Conservation (phyloP, 2,329 filamentous ascomycete genomes). For the Hypomyces perniciosus region DNA sequence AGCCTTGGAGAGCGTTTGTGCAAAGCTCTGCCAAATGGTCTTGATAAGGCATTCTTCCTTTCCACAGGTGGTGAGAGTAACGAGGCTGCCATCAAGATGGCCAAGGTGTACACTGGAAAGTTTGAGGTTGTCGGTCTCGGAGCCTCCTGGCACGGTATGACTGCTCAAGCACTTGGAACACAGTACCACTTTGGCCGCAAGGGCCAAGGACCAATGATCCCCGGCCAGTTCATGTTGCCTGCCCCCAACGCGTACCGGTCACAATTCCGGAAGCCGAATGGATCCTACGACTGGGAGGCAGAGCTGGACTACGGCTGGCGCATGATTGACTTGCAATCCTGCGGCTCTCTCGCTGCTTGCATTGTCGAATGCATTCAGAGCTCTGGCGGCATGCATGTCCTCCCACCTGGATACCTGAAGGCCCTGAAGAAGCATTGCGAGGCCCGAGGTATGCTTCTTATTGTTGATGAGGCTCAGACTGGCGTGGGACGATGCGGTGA, state of each 20-base stretch:
- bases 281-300: constrained; percentile 55
- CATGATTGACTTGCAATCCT: constrained; percentile 53
- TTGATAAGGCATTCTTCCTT: constrained; percentile 53
- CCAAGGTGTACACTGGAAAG: constrained; percentile 58
- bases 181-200: constrained; percentile 51
- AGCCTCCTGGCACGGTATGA: constrained; percentile 57
- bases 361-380: constrained; percentile 59
- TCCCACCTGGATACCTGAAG: constrained; percentile 53
- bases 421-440: constrained; percentile 50
- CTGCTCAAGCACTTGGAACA: constrained; percentile 45
- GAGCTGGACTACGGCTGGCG: constrained; percentile 56
- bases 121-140: constrained; percentile 58
- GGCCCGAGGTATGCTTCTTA: constrained; percentile 52
- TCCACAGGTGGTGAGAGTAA: constrained; percentile 52
- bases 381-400: constrained; percentile 52
- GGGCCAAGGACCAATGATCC: constrained; percentile 43
- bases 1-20: constrained; percentile 47
- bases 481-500: constrained; percentile 51
- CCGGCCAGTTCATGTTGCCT: constrained; percentile 52
- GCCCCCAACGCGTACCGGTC: constrained; percentile 57
- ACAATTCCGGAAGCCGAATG: constrained; percentile 51
- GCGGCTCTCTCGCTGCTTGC: constrained; percentile 56
- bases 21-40: constrained; percentile 38
- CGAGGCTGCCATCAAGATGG: constrained; percentile 59
- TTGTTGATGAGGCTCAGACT: constrained; percentile 57